These are phyloP conservation scores for Chaetomiaceae sp. DNA, from an alignment of 2,329 filamentous ascomycete species.

Conservation along the genomic window DNA sequence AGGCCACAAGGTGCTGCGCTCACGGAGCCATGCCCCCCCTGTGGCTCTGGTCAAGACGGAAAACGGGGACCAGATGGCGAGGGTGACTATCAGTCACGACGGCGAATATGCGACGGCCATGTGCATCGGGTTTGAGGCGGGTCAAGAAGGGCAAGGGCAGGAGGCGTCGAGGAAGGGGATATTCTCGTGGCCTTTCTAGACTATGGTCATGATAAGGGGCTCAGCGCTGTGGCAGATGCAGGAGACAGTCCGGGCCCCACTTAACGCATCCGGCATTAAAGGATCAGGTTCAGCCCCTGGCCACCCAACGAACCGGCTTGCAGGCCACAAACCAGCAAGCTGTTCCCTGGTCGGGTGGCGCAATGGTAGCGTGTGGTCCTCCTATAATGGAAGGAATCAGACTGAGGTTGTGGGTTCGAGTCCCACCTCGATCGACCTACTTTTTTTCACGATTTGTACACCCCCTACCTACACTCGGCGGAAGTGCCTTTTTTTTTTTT, in stretches of 20 bases:
- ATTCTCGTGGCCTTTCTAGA: neutral
- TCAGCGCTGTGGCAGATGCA: too few species aligned
- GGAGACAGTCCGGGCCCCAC: too few species aligned
- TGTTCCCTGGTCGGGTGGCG: conserved; percentile 10
- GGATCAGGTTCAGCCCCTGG: too few species aligned
- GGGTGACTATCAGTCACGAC: conserved; percentile 83
- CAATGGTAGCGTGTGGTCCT: conserved; percentile 20
- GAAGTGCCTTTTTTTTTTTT: too few species aligned
- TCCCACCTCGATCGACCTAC: conserved; percentile 11
- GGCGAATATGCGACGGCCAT: conserved; percentile 72
- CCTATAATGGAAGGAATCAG: conserved; percentile 6
- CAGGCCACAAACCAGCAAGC: neutral
- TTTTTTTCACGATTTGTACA: too few species aligned
- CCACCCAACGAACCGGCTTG: neutral
- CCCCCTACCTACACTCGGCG: too few species aligned
- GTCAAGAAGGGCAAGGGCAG: neutral
- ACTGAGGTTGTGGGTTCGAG: conserved; percentile 20
- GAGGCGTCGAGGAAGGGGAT: neutral
- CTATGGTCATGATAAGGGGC: conserved; percentile 22
- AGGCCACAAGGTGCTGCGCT: conserved; percentile 31
- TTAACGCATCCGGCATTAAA: too few species aligned
- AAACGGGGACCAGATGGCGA: conserved; percentile 49
- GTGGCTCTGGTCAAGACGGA: conserved; percentile 40
- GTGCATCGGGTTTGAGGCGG: conserved; percentile 47
- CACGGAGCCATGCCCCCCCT: conserved; percentile 30